Conservation (phyloP, 139 green algal species). For the Auxenochlorella pyrenoidosa region DNA sequence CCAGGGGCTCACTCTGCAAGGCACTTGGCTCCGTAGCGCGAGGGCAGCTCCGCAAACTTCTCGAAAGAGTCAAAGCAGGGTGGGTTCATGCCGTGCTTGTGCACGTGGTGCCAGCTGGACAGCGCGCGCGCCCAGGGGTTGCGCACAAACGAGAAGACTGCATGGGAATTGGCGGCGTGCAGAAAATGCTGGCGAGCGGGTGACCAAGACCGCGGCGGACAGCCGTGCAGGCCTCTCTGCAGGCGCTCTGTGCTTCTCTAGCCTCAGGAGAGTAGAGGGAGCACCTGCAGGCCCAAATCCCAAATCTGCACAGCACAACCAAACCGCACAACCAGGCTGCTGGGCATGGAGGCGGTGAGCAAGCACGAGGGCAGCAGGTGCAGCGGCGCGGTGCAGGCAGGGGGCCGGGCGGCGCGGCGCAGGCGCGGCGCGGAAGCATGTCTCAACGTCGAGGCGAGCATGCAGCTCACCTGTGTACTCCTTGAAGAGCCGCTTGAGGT, state of each 20-base stretch:
- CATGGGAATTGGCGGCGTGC: not conserved
- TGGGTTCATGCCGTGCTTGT: slow-evolving; percentile 21
- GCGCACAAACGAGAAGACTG: slow-evolving; percentile 36
- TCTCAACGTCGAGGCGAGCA: no score
- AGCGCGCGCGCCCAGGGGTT: slow-evolving; percentile 27
- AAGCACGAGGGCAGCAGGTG: not conserved
- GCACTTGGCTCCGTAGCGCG: slow-evolving; percentile 24
- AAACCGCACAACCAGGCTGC: not conserved
- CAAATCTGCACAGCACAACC: no score
- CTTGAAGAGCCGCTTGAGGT: not conserved
- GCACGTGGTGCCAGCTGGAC: slow-evolving; percentile 32
- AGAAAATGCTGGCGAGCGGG: not conserved
- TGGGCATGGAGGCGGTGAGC: not conserved
- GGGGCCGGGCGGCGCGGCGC: not conserved
- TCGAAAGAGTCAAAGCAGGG: not conserved
- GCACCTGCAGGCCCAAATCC: no score
- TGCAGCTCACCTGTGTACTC: slow-evolving; percentile 13
- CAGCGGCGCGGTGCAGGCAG: not conserved
- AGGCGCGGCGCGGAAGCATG: not conserved
- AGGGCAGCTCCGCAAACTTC: slow-evolving; percentile 15
- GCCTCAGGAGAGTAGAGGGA: no score
- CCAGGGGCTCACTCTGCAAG: not conserved
- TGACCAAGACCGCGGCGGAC: no score
- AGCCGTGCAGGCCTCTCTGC: no score
- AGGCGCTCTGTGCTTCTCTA: no score